Base-by-base conservation (phyloP, 2,329 filamentous ascomycete species). In the Colletotrichum sp. region DNA sequence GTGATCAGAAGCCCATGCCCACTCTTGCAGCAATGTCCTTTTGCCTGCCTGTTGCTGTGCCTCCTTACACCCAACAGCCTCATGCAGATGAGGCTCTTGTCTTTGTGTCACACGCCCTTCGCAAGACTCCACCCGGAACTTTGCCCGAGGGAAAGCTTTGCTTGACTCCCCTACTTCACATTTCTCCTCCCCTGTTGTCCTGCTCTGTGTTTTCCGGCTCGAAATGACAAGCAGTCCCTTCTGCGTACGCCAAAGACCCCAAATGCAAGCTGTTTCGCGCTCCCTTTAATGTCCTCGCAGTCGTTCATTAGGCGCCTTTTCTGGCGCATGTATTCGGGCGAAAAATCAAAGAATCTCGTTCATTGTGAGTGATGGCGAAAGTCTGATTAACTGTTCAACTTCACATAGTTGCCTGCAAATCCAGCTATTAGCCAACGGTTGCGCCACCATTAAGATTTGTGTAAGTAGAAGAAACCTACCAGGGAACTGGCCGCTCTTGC, bases 401-500 rank as follows among this genome's bases (percentile, higher is more conserved):
- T 85, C 39, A 90, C 88, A 80, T 90, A 90, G 78, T 90, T 90
- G 74, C 88, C 89, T 90, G 63, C 10, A 30, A 34, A 55, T 30
- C 21, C 18, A 44, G 18, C 21, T 21, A 66, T 85, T 78, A 86
- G 82, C 59, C 39, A 60, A 65, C 65, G 18, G 30, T 39, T 30
- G 39, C 34, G 13, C 63, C 39, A 44, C 44, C 59, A 28, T 64
- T n/a, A 34, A 34, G 16, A 52, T 10, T 24, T 44, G 18, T 32
- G 36, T 26, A 21, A 15, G 10, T 13, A 7, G 36, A 36, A 9
- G 13, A 26, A 32, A 57, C 63, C 39, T 89, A 98, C 97, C 97
- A 86, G 97, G 97, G 84, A 99, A 99, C 83, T 99, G 96, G 30
- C 97, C 97, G 82, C 95, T 89, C 86, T 94, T 94, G 65, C 94